Conservation (phyloP, 169 alveolate genomes). For the Neospora caninum region DNA sequence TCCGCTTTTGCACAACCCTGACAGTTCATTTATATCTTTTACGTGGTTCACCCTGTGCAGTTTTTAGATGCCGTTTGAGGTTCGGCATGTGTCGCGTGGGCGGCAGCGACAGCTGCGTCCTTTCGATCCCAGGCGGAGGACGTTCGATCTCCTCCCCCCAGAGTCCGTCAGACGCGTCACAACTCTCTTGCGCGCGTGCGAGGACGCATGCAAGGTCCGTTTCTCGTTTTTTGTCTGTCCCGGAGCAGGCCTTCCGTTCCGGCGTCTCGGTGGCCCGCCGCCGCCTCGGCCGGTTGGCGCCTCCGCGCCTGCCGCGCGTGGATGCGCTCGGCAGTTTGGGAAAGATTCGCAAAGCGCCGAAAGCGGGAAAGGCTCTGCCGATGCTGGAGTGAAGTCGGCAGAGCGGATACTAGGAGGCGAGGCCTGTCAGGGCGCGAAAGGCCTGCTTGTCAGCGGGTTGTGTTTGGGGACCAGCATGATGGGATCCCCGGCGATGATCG, state of each 20-base stretch:
- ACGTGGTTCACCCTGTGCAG: no score
- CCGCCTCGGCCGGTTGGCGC: not conserved
- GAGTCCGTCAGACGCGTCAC: no score
- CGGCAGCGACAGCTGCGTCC: no score
- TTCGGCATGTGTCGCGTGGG: no score
- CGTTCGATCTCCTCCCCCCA: no score
- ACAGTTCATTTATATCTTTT: no score
- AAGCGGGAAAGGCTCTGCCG: not conserved
- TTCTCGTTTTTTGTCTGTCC: not conserved
- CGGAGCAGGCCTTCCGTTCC: not conserved
- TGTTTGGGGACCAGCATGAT: slow-evolving; percentile 82
- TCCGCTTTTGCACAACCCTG: no score
- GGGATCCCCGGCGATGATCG: slow-evolving; percentile 81
- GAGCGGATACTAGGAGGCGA: not conserved
- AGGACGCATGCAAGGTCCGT: no score
- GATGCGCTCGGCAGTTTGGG: not conserved
- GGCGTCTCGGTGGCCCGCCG: slow-evolving; percentile 22
- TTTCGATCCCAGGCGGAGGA: no score
- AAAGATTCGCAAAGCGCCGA: not conserved
- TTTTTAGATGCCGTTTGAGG: no score
- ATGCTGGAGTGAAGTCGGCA: not conserved
- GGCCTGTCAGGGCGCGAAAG: not conserved
- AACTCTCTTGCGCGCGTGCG: no score
- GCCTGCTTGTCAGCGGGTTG: slow-evolving; percentile 78
- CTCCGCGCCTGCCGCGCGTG: not conserved